phyloP scores from a whole-genome alignment of 2,329 filamentous ascomycete species.

The Rhynchosporium graminicola region DNA sequence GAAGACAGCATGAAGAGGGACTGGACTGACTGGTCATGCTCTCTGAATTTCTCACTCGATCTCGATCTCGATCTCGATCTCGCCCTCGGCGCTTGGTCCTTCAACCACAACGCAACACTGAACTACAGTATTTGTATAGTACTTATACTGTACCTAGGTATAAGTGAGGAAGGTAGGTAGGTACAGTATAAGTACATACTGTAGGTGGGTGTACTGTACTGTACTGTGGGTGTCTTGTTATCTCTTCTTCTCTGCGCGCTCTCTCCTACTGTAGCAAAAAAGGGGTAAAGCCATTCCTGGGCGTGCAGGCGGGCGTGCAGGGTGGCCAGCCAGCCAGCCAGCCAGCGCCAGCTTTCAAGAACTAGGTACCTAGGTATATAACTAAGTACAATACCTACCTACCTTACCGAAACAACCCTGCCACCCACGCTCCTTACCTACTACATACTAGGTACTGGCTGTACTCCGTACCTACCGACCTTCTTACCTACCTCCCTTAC shows the following conservation, averaged over 20 bases:
- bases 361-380: too few species aligned
- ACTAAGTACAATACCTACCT: too few species aligned
- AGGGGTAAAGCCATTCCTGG: conserved; percentile 10
- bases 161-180: too few species aligned
- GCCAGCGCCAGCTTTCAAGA: background rate
- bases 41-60: background rate
- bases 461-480: background rate
- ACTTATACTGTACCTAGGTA: too few species aligned
- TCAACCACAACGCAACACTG: background rate
- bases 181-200: too few species aligned
- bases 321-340: background rate
- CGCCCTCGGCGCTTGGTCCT: conserved; percentile 3
- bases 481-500: background rate
- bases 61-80: background rate
- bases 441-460: background rate
- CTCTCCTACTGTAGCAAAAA: background rate
- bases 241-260: too few species aligned
- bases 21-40: background rate
- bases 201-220: too few species aligned
- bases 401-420: too few species aligned
- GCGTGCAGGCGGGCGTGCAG: background rate
- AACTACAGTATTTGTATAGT: background rate
- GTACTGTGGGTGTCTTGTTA: too few species aligned
- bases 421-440: too few species aligned
- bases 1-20: too few species aligned